Conservation (phyloP, 2,329 filamentous ascomycete species). For the Tolypocladium capitatum region DNA sequence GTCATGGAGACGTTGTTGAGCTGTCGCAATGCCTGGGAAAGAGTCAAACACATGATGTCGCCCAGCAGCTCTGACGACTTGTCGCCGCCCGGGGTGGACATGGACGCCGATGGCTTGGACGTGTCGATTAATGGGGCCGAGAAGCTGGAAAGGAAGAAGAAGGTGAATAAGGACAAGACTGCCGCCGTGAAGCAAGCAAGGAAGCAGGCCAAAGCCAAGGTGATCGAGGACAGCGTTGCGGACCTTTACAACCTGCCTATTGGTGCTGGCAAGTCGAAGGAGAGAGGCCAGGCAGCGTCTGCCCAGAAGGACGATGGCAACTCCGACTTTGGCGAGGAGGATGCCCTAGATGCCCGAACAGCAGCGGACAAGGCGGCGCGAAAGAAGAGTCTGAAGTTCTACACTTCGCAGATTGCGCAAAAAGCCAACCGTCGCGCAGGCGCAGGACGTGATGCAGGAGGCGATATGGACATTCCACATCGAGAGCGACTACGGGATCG, state of each 20-base stretch:
- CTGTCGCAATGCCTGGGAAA: constrained; percentile 69
- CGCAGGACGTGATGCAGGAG: constrained; percentile 60
- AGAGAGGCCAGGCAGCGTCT: constrained; percentile 14
- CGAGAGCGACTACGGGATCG: constrained; percentile 79
- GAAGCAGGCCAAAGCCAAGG: constrained; percentile 36
- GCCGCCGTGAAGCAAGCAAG: constrained; percentile 25
- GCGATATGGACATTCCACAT: constrained; percentile 74
- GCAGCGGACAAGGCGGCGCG: constrained; percentile 77
- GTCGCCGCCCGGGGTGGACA: constrained; percentile 11
- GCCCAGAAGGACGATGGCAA: constrained; percentile 42
- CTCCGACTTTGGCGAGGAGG: constrained; percentile 91
- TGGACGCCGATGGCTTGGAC: constrained; percentile 6
- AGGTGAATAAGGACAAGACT: constrained; percentile 21
- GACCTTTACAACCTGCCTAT: constrained; percentile 52
- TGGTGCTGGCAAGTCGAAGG: constrained; percentile 32
- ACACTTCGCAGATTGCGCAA: constrained; percentile 93
- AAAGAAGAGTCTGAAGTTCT: constrained; percentile 91
- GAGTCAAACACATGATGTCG: constrained; percentile 51
- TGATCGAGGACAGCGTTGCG: constrained; percentile 57
- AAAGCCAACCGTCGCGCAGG: constrained; percentile 76
- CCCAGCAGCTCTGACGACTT: constrained; percentile 25
- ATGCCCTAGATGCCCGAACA: constrained; percentile 60
- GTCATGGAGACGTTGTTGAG: constrained; percentile 77
- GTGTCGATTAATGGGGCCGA: constrained; percentile 13
- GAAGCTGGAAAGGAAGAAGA: constrained; percentile 14